A percentile compares a stretch with the other conserved stretches of the same genome.
Evolutionary conservation across 352 stramenopile species (phyloP).

Genomic region (Phytophthora cryptogea): DNA sequence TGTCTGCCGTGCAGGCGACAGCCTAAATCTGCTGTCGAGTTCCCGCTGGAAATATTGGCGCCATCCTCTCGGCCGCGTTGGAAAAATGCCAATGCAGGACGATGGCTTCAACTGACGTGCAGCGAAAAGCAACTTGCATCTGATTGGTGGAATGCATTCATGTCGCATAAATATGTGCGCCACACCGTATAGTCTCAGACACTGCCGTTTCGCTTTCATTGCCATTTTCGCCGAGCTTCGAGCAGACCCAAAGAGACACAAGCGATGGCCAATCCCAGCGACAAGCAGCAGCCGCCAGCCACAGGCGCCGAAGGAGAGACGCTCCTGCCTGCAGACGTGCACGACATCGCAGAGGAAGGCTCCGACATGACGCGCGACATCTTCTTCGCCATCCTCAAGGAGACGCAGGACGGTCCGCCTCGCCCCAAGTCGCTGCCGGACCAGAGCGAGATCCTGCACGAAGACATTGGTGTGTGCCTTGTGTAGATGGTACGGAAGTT

Average conservation of each 20-base stretch:
- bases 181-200: background rate
- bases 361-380: constrained; percentile 75
- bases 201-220: constrained; percentile 17
- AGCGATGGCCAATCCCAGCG: constrained; percentile 9
- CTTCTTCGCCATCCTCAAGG: constrained; percentile 65
- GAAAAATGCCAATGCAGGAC: no score
- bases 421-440: constrained; percentile 54
- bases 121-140: constrained; percentile 13
- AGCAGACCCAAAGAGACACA: constrained; percentile 2
- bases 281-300: constrained; percentile 12
- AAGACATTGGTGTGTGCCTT: constrained; percentile 45
- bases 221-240: constrained; percentile 10
- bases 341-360: constrained; percentile 59
- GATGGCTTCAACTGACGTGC: background rate
- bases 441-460: constrained; percentile 58
- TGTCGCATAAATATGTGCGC: constrained; percentile 19
- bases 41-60: background rate
- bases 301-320: constrained; percentile 20
- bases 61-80: no score
- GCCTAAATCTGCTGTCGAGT: background rate
- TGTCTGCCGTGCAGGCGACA: background rate
- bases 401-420: constrained; percentile 45
- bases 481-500: background rate
- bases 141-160: background rate
- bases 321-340: constrained; percentile 43